Evolutionary conservation across 768 basidiomycete species (phyloP).

Genomic region (Lactarius vividus): DNA sequence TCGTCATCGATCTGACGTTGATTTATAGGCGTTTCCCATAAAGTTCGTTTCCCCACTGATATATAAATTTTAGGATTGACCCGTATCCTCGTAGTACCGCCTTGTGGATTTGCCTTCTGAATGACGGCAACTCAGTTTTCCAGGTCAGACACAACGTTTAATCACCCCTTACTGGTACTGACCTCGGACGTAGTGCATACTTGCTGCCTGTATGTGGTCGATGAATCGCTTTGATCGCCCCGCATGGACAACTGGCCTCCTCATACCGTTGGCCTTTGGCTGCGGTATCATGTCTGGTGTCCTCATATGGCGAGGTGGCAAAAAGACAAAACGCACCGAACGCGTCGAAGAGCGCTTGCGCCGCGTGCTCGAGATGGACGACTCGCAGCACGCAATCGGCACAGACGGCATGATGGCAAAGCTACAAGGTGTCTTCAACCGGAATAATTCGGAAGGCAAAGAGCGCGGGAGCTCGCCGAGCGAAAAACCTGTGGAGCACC

Average conservation of each 20-base stretch:
- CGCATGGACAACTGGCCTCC: conserved; percentile 61
- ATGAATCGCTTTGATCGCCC: conserved; percentile 68
- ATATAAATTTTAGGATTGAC: conserved; percentile 1
- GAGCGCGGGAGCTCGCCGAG: neutral
- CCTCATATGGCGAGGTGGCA: conserved; percentile 71
- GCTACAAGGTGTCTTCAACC: conserved; percentile 13
- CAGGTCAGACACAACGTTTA: conserved; percentile 45
- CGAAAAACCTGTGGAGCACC: conserved; percentile 7
- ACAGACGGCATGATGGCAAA: conserved; percentile 11
- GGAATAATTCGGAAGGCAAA: neutral
- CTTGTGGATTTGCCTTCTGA: conserved; percentile 67
- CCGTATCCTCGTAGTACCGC: conserved; percentile 47
- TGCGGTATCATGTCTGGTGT: conserved; percentile 74
- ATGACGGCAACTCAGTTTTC: conserved; percentile 78
- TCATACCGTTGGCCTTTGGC: conserved; percentile 73
- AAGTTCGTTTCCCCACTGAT: conserved; percentile 40
- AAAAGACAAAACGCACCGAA: conserved; percentile 63
- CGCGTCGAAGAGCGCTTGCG: conserved; percentile 62
- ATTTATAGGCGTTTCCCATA: conserved; percentile 62
- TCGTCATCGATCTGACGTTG: conserved; percentile 36
- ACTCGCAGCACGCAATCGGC: neutral
- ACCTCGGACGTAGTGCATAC: conserved; percentile 43
- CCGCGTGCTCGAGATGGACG: conserved; percentile 41
- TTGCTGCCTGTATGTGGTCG: conserved; percentile 82
- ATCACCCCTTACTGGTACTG: conserved; percentile 10